These are phyloP conservation scores for Glycine latifolia DNA, from an alignment of 306 rosid species.

Conservation along the genomic window DNA sequence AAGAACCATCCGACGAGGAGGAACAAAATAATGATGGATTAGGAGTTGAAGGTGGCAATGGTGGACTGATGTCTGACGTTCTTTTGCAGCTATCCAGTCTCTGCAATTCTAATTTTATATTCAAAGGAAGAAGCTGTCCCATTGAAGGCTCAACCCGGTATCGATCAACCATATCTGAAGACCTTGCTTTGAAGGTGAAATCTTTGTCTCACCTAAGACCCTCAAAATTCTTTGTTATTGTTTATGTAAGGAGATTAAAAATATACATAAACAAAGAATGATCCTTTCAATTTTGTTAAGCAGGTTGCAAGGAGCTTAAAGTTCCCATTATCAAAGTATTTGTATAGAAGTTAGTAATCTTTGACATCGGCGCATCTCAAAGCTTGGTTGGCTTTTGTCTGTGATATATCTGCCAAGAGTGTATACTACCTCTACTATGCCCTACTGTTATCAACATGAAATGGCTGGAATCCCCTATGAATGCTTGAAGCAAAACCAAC, in stretches of 20 bases:
- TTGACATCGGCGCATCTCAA: constrained; percentile 34
- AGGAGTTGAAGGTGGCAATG: constrained; percentile 57
- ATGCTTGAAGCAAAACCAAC: constrained; percentile 34
- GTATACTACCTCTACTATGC: not conserved
- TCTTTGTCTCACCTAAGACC: constrained; percentile 15
- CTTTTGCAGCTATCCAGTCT: constrained; percentile 87
- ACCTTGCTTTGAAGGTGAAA: constrained; percentile 76
- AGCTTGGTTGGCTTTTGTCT: constrained; percentile 26
- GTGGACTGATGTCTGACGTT: constrained; percentile 80
- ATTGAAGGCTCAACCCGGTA: constrained; percentile 86
- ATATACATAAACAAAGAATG: not conserved
- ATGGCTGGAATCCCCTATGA: constrained; percentile 10
- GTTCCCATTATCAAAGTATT: constrained; percentile 87
- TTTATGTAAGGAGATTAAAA: not conserved
- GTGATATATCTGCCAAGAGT: not conserved
- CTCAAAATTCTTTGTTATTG: not conserved
- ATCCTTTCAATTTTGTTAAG: constrained; percentile 37
- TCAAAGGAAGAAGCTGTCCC: constrained; percentile 89
- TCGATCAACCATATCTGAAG: constrained; percentile 81
- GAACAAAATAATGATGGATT: constrained; percentile 53
- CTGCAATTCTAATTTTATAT: constrained; percentile 85
- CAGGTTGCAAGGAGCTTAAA: constrained; percentile 96
- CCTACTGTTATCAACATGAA: constrained; percentile 22
- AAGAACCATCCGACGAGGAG: constrained; percentile 66
- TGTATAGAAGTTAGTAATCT: constrained; percentile 68